Base-by-base conservation (phyloP, 805 yeast genomes). In the Wickerhamomyces sydowiorum region DNA sequence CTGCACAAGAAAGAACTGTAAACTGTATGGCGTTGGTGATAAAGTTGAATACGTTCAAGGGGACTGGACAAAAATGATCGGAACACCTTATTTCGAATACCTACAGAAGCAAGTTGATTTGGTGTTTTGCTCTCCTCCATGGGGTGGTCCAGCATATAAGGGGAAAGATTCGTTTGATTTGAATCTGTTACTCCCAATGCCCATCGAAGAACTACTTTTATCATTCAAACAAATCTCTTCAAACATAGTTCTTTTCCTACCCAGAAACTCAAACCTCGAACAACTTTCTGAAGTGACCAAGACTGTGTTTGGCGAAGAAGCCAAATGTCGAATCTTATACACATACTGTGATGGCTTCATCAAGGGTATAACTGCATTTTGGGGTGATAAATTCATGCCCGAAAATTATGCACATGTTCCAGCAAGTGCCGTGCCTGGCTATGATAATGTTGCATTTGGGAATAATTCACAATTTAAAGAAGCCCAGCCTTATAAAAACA, bases 51-150 rank as follows among this genome's bases (percentile, higher is more conserved):
- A 66, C 42, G 54, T 56, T 33, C 60, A 50, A 24, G 78, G 77
- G 2, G 81, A 79, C 46, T 82, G 72, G 70, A 47, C 52, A 6
- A 53, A 56, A 14, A 47, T 36, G 58, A 59, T 44, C 6, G 50
- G 47, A 4, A 41, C 42, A 7, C 37, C 41, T 14, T 42, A 40
- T 17, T 41, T 41, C 22, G 18, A 34, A 13, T 24, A 40, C 1
- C 31, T 45, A 3, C 36, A 43, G 5, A 38, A 40, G 1, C 38
- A 47, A 17, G 70, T 75, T 30, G 84, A 78, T 49, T 66, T 80
- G 39, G 69, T 78, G 9, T 86, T 83, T 62, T 72, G 78, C n/a
- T 82, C 91, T 1, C 95, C 95, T 1, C 95, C 95, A 1, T 86
- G 95, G 95, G 95, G 93, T 27, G 95, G 96, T 0, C 84, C 87